These are phyloP conservation scores for Fonsecaea monophora DNA, from an alignment of 2,329 filamentous ascomycete genomes.

Conservation along the genomic window DNA sequence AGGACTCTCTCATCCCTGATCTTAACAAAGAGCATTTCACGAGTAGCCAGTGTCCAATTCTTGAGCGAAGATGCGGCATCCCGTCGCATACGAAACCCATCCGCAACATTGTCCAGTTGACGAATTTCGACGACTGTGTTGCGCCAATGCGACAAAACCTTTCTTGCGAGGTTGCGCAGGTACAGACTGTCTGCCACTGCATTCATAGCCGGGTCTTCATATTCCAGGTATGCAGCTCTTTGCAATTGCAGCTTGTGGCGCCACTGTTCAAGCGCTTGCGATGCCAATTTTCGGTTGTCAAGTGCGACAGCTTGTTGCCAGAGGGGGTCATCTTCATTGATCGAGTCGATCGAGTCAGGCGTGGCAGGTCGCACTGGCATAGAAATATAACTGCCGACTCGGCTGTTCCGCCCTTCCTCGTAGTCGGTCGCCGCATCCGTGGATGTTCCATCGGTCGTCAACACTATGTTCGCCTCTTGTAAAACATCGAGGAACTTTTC, in stretches of 20 bases:
- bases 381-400: not conserved
- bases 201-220: constrained; percentile 27
- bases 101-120: constrained; percentile 23
- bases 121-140: constrained; percentile 18
- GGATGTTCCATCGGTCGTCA: constrained; percentile 27
- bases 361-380: constrained; percentile 4
- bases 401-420: not conserved
- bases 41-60: constrained; percentile 29
- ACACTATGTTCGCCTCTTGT: constrained; percentile 31
- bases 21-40: constrained; percentile 29
- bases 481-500: constrained; percentile 35
- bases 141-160: constrained; percentile 28
- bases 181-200: constrained; percentile 27
- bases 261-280: constrained; percentile 32
- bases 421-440: constrained; percentile 25
- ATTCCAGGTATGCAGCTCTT: constrained; percentile 24
- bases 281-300: constrained; percentile 31
- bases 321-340: constrained; percentile 29
- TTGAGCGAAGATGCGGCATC: constrained; percentile 26
- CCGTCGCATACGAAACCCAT: constrained; percentile 19
- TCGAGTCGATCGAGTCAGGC: constrained; percentile 21
- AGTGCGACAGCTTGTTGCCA: constrained; percentile 34
- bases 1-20: constrained; percentile 23
- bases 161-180: constrained; percentile 20
- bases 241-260: constrained; percentile 20